Evolutionary conservation across 331 rosid species (phyloP).

Genomic region (Cydonia oblonga): DNA sequence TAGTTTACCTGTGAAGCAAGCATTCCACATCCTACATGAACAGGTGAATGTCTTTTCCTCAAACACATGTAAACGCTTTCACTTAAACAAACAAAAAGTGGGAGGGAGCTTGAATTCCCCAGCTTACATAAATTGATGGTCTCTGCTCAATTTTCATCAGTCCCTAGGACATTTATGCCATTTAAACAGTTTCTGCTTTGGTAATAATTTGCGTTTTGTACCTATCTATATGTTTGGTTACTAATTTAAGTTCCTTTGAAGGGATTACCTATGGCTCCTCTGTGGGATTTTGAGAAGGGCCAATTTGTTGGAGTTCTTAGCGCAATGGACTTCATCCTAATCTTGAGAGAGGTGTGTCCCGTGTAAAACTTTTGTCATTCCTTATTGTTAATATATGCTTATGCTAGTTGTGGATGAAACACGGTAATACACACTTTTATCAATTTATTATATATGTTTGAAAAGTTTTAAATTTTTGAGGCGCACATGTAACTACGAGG

Average conservation of each 20-base stretch:
- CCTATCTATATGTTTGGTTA: slow-evolving; percentile 3
- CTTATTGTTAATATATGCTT: not conserved
- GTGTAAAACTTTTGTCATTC: not conserved
- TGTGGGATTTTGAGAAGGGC: slow-evolving; percentile 69
- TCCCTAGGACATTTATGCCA: not conserved
- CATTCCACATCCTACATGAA: slow-evolving; percentile 82
- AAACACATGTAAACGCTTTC: not conserved
- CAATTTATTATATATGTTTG: not conserved
- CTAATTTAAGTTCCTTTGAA: slow-evolving; percentile 31
- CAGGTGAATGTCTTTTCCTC: slow-evolving; percentile 43
- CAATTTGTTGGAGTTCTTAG: slow-evolving; percentile 89
- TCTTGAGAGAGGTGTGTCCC: slow-evolving; percentile 73
- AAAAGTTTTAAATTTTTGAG: not conserved
- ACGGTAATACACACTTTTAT: too few relatives aligned
- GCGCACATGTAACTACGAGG: not conserved
- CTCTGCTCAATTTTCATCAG: not conserved
- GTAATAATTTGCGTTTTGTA: slow-evolving; percentile 8
- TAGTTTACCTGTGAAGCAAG: slow-evolving; percentile 86
- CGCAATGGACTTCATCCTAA: slow-evolving; percentile 87
- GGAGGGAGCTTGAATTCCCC: not conserved
- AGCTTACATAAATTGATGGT: not conserved
- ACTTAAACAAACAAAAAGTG: not conserved
- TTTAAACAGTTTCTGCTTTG: slow-evolving; percentile 3
- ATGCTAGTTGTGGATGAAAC: not conserved
- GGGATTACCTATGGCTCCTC: slow-evolving; percentile 92